Base-by-base conservation (phyloP, 2,329 filamentous ascomycete genomes). In the Diplodia seriata region DNA sequence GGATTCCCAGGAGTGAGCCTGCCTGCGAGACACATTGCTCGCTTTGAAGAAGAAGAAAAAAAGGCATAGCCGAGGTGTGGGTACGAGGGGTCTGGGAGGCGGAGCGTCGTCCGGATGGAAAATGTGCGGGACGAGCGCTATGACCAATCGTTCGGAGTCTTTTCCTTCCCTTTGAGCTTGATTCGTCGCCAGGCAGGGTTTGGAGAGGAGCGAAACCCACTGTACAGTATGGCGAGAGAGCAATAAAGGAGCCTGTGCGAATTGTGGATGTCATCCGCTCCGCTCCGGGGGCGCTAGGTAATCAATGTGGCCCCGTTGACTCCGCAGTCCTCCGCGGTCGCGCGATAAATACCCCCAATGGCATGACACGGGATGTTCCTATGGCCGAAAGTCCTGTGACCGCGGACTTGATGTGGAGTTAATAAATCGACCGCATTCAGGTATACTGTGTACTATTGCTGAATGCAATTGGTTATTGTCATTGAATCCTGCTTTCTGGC, bases 351-450 rank as follows among this genome's bases (percentile, higher is more conserved):
- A 9, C 20, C n/a, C 18, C 40, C n/a, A 33, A 40, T 61, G 57
- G 40, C 40, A 61, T 61, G 57, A 61, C 47, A n/a, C 40, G 57
- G 40, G 11, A 61, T 50, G 47, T 36, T 49, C 57, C 40, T 49
- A 49, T 49, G 20, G 33, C 50, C 31, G 18, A 36, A 33, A 18
- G 18, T 50, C 18, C 40, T 61, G 57, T 31, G 40, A 33, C 57
- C 40, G 11, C 43, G 26, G 54, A 33, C 33, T 18, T 40, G 40
- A 33, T 43, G 31, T n/a, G 31, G 54, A 26, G 43, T 26, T 18
- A 36, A 47, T 47, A 50, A 50, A n/a, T 4, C 40, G n/a, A n/a
- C n/a, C n/a, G n/a, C n/a, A n/a, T n/a, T n/a, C n/a, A 50, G 40
- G 40, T 61, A 49, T 49, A 61, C 11, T 36, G 33, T 36, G 29